Percentiles rank a stretch among this genome's conserved stretches.
Evolutionary conservation across 352 stramenopile species (phyloP).

Genomic region (Phytophthora idaei): DNA sequence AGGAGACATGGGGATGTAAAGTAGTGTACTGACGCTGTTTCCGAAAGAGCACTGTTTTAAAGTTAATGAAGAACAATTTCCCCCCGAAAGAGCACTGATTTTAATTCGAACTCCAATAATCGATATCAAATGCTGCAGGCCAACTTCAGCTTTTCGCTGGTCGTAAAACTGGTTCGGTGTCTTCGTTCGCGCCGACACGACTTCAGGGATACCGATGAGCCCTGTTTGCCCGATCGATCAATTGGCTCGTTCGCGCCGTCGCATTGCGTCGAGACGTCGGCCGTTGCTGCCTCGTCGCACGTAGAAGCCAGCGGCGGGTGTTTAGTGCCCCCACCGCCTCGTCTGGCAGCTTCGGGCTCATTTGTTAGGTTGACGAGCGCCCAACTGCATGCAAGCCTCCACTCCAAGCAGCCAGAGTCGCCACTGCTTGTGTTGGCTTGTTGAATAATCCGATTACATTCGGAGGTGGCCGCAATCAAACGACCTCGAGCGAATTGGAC

Average conservation of each 20-base stretch:
- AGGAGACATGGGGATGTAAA: too few species aligned
- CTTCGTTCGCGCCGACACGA: conserved; percentile 14
- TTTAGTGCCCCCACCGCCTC: conserved; percentile 24
- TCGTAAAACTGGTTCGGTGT: conserved; percentile 15
- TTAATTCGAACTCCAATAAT: conserved; percentile 2
- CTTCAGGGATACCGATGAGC: background rate
- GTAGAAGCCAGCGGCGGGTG: conserved; percentile 11
- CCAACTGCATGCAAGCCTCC: conserved; percentile 2
- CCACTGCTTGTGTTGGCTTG: background rate
- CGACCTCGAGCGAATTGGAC: conserved; percentile 12
- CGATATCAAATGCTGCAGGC: conserved; percentile 13
- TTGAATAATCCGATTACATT: conserved; percentile 24
- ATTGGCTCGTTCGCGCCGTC: conserved; percentile 18
- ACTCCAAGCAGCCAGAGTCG: conserved; percentile 16
- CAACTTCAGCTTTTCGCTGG: conserved; percentile 34
- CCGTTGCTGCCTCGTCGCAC: conserved; percentile 26
- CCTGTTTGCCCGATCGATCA: conserved; percentile 15
- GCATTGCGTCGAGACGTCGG: conserved; percentile 5
- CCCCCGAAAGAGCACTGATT: conserved; percentile 1
- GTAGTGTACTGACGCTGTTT: background rate
- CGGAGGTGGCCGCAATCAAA: background rate
- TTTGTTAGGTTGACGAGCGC: conserved; percentile 7
- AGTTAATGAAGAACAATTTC: too few species aligned
- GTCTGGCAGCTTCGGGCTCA: conserved; percentile 16
- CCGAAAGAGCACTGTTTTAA: conserved; percentile 2